Base-by-base conservation (phyloP, 2,329 filamentous ascomycete genomes). In the Aspergillus fumigatiaffinis region DNA sequence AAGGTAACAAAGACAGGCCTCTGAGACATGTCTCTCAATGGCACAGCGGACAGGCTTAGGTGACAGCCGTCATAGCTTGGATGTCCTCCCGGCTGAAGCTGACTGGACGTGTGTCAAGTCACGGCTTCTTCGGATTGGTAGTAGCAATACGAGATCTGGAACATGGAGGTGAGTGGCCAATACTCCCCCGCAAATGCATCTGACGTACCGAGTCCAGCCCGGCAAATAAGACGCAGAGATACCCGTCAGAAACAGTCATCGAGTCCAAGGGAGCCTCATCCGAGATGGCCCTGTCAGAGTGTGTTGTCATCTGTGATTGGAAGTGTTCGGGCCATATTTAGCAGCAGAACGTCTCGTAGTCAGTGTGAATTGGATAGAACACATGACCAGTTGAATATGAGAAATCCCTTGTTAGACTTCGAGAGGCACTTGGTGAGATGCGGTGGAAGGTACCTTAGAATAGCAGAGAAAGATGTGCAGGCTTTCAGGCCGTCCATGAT, bases 101-200 rank as follows among this genome's bases (percentile, higher is more conserved):
- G 44, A 47, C 44, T 47, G 44, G 12, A 14, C 44, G 6, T 47
- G 44, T 23, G 4, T 47, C 21, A 42, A 46, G n/a, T 21, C 49
- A 50, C 28, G 41, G 48, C 28, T 53, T n/a, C 46, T 29, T 52
- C 51, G 50, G 48, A 59, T 55, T 54, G 59, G 52, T 23, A 53
- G 48, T 48, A 41, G 53, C 35, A 66, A 69, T 68, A 69, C 67
- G 67, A 69, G 66, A 47, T 63, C 60, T 63, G 59, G 57, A 63
- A 66, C 60, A 61, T 20, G 44, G 47, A 55, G 47, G 3, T 23
- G 23, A 26, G 23, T 14, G 61, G 53, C 61, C 51, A 58, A 38
- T 51, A 60, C 32, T 49, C 20, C 35, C 44, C 49, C 20, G 25
- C 44, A 47, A 47, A 47, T 44, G 41, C 41, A 23, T 47, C 21